phyloP scores from a whole-genome alignment of 1,284 basidiomycete species.

The Gomphus bonarii region DNA sequence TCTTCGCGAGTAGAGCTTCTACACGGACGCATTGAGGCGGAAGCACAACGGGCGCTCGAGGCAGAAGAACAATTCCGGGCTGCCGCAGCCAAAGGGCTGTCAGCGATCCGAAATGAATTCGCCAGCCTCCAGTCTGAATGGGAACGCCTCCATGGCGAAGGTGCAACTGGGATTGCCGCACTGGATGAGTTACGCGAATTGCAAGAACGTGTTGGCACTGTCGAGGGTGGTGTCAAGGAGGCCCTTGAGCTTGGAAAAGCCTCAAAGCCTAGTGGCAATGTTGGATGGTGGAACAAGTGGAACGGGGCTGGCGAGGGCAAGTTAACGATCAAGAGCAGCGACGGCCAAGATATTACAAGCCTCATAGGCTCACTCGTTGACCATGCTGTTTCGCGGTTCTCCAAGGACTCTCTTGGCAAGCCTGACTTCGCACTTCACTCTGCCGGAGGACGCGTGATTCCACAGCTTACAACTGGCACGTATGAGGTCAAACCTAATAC shows the following conservation, averaged over 20 bases:
- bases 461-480: constrained; percentile 70
- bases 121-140: constrained; percentile 40
- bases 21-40: constrained; percentile 17
- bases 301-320: constrained; percentile 26
- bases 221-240: constrained; percentile 65
- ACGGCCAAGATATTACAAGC: constrained; percentile 67
- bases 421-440: constrained; percentile 84
- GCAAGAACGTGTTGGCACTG: constrained; percentile 49
- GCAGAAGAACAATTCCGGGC: constrained; percentile 40
- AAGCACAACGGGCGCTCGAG: constrained; percentile 41
- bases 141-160: constrained; percentile 33
- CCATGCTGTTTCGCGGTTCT: constrained; percentile 46
- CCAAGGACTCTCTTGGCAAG: constrained; percentile 70
- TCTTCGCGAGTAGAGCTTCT: constrained; percentile 38
- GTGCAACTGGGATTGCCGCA: constrained; percentile 17
- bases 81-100: constrained; percentile 35
- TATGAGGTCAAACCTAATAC: constrained; percentile 47
- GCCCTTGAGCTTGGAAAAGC: constrained; percentile 54
- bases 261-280: constrained; percentile 26
- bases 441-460: constrained; percentile 73
- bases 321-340: constrained; percentile 60
- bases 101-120: constrained; percentile 44
- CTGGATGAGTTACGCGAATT: constrained; percentile 52
- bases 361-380: constrained; percentile 71
- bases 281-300: constrained; percentile 19